A percentile compares a stretch with the other conserved stretches of the same genome.
phyloP scores from a whole-genome alignment of 345 rosid genomes.

The Eucalyptus guilfoylei region DNA sequence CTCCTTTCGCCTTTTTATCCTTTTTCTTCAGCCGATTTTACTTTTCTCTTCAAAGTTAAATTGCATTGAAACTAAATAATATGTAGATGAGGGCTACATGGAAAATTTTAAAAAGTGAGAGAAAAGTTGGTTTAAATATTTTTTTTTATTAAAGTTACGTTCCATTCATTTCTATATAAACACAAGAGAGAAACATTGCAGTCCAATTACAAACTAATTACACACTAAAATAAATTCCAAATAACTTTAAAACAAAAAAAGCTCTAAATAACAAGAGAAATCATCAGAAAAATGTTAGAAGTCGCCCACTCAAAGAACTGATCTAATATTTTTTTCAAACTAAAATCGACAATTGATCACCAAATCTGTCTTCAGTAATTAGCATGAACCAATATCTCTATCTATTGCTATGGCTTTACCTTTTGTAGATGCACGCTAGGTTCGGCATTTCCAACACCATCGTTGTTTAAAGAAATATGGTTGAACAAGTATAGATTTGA shows the following conservation, averaged over 20 bases:
- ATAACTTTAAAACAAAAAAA: too few relatives aligned
- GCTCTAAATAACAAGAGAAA: not conserved
- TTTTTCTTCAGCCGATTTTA: not conserved
- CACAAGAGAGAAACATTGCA: too few relatives aligned
- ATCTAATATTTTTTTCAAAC: too few relatives aligned
- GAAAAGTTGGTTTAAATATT: too few relatives aligned
- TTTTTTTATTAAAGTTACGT: too few relatives aligned
- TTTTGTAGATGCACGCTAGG: not conserved
- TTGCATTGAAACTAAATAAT: not conserved
- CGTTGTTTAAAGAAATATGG: not conserved
- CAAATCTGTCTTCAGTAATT: too few relatives aligned
- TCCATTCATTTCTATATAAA: too few relatives aligned
- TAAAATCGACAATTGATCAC: rapidly evolving
- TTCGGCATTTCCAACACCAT: not conserved
- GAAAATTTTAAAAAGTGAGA: not conserved
- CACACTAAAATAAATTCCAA: not conserved
- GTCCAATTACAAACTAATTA: too few relatives aligned
- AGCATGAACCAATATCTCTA: not conserved
- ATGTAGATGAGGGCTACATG: not conserved
- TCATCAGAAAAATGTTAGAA: too few relatives aligned
- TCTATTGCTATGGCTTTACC: too few relatives aligned
- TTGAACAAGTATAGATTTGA: not conserved
- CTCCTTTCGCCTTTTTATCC: not conserved
- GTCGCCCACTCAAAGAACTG: not conserved
- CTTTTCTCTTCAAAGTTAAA: not conserved